Evolutionary conservation across 768 basidiomycete species (phyloP), one percentile per base, ranked within the genome.

Genomic region (Filobasidium wieringae): DNA sequence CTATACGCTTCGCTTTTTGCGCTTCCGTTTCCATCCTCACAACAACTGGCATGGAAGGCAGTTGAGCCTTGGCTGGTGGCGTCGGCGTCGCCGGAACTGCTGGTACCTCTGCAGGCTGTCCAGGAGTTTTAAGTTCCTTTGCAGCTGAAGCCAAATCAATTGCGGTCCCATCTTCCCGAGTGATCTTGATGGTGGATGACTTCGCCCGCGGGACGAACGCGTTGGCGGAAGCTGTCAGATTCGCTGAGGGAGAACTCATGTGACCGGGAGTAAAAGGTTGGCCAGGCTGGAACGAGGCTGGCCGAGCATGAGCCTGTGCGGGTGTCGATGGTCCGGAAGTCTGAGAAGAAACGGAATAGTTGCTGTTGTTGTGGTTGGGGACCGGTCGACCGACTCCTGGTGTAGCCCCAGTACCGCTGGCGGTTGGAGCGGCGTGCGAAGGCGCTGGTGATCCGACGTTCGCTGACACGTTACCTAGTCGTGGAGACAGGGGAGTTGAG

Each of bases 71-170:
- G 19, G 62, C 62, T 19, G 65, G 64, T n/a, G 56, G 58, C 11
- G 52, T 43, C 22, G 63, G 56, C 26, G 66, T 64, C 30, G 67
- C 64, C 14, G 59, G 79, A 68, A 79, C n/a, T 41, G 22, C 45
- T 41, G 31, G 64, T 54, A n/a, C 67, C 68, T 7, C 66, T 61
- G 1, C 67, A 62, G 32, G 60, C 61, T 40, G 82, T 65, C 1
- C 67, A 47, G 77, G 68, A 1, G 68, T 62, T 65, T 78, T 82
- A 59, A 64, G 64, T 34, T 77, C 74, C 55, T 71, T 66, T 31
- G 64, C 62, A 57, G 75, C 76, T 2, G 77, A 77, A 30, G 78
- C 77, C 45, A 81, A 76, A 61, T 78, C 78, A 57, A 77, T 59
- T 24, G 68, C 77, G 50, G 76, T 76, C 27, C 80, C 78, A 65